Conservation (phyloP, 2,329 filamentous ascomycete species). For the Aurifilum marmelostoma region DNA sequence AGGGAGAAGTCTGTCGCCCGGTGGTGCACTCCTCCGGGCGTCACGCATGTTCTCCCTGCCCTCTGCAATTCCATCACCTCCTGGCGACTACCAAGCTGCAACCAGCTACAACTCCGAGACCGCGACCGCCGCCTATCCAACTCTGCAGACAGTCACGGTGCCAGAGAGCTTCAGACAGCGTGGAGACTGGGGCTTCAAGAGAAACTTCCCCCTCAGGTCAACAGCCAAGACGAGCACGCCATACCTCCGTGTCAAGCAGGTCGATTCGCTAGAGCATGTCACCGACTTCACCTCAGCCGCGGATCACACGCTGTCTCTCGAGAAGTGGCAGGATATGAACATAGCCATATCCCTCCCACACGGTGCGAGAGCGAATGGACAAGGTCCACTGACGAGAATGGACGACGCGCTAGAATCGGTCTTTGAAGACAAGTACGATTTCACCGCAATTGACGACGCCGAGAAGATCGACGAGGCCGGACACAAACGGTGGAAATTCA, state of each 20-base stretch:
- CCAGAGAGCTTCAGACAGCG: slow-evolving; percentile 70
- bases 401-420: slow-evolving; percentile 50
- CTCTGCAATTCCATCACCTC: slow-evolving; percentile 68
- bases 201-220: slow-evolving; percentile 75
- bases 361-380: not conserved
- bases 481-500: slow-evolving; percentile 66
- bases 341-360: slow-evolving; percentile 67
- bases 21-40: slow-evolving; percentile 73
- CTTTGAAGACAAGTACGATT: slow-evolving; percentile 62
- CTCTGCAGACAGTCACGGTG: slow-evolving; percentile 79
- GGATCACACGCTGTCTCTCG: slow-evolving; percentile 78
- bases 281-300: slow-evolving; percentile 85
- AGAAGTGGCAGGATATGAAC: slow-evolving; percentile 84
- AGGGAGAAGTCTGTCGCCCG: slow-evolving; percentile 54
- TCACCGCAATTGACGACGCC: slow-evolving; percentile 46
- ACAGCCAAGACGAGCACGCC: slow-evolving; percentile 75
- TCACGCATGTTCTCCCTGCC: slow-evolving; percentile 92
- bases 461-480: slow-evolving; percentile 40
- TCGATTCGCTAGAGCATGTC: slow-evolving; percentile 85
- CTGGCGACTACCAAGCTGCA: slow-evolving; percentile 51
- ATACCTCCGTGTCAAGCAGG: slow-evolving; percentile 72
- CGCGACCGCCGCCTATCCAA: slow-evolving; percentile 79
- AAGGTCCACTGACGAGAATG: slow-evolving; percentile 16
- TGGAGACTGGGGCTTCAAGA: slow-evolving; percentile 93
- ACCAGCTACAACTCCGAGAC: slow-evolving; percentile 62